phyloP scores from a whole-genome alignment of 2,329 filamentous ascomycete species.

The Sclerotinia minor region DNA sequence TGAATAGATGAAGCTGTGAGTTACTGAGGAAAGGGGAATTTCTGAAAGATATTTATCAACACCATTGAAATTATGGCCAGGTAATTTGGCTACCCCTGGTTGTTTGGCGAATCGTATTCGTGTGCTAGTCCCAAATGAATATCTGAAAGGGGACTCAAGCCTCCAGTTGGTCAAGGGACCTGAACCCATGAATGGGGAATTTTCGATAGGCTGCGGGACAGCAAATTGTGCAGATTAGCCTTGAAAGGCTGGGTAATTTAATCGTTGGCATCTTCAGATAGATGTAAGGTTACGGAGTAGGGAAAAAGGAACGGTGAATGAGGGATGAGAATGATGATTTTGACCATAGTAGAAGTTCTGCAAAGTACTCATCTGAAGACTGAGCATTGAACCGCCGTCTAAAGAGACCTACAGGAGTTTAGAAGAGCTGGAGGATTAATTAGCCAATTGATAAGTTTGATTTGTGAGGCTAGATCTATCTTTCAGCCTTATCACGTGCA shows the following conservation, averaged over 20 bases:
- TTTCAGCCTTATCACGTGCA: conserved; percentile 6
- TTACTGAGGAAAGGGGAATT: conserved; percentile 21
- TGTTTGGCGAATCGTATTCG: conserved; percentile 21
- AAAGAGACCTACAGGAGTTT: background rate
- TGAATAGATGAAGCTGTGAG: background rate
- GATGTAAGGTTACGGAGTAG: background rate
- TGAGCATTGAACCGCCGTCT: background rate
- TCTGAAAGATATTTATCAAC: conserved; percentile 18
- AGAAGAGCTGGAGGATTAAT: background rate
- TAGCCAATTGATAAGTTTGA: background rate
- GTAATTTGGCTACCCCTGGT: conserved; percentile 9
- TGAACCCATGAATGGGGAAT: conserved; percentile 2
- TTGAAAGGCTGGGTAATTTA: conserved; percentile 1
- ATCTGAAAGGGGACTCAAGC: background rate
- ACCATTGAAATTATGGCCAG: conserved; percentile 19
- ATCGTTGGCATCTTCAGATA: conserved; percentile 3
- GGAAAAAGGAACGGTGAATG: conserved; percentile 10
- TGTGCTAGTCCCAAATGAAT: conserved; percentile 11
- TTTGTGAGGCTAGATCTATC: background rate
- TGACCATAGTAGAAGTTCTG: too few relatives aligned
- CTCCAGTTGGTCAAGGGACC: conserved; percentile 6
- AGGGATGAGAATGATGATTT: background rate
- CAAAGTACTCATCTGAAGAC: background rate
- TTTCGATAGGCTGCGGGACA: conserved; percentile 17
- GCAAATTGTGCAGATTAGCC: conserved; percentile 21